Base-by-base conservation (phyloP, 768 basidiomycete species). In the Kwoniella newhampshirensis region DNA sequence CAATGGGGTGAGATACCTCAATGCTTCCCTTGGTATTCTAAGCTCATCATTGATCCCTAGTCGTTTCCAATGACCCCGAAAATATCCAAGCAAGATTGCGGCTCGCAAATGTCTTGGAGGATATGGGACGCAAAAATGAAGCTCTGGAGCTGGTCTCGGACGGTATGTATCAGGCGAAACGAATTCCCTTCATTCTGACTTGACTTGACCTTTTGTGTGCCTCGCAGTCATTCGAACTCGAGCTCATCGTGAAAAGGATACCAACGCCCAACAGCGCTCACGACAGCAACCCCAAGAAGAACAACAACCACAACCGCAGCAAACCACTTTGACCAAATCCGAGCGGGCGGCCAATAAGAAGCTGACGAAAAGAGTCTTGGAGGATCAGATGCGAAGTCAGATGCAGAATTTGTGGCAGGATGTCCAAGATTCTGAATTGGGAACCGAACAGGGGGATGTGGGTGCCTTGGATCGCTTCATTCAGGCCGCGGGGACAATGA, bases 21-120 rank as follows among this genome's bases (percentile, higher is more conserved):
- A n/a, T n/a, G n/a, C n/a, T n/a, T n/a, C n/a, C n/a, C n/a, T n/a
- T n/a, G n/a, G n/a, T n/a, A n/a, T n/a, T n/a, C n/a, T n/a, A n/a
- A n/a, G 44, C 25, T 47, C 20, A 37, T 37, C 46, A 3, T 23
- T 4, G 18, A 26, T 39, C 21, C n/a, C 39, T 25, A 94, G 92
- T 93, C 27, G 80, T 87, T 17, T 79, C 81, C 3, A 83, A 83
- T 1, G 88, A 92, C 71, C 86, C 89, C 0, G 81, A 81, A 0
- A 83, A 89, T 63, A 84, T 85, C 66, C 88, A 92, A 26, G 87
- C 86, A 25, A 91, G 91, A 75, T 86, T 93, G 82, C 87, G 89
- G 60, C 81, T 97, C 0, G 94, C 93, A 0, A 89, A 89, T 62
- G 84, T 92, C 13, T 89, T 91, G 62, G 94, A 99, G 74, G 85